Conservation (phyloP, 208 protist genomes). For the Trypanosoma rangeli region DNA sequence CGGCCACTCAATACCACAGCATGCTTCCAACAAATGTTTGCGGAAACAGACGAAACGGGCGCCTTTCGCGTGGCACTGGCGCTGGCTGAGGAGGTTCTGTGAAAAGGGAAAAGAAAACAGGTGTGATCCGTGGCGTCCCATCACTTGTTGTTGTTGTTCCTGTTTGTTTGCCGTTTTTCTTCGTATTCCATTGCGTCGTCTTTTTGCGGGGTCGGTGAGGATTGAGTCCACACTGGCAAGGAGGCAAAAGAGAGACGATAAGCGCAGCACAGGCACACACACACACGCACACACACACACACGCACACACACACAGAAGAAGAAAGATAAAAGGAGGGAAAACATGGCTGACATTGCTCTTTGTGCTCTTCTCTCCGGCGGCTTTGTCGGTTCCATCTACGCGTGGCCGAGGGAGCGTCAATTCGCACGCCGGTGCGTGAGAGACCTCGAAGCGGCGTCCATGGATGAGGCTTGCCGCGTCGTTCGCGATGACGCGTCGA, state of each 20-base stretch:
- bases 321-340: neutral
- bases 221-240: too few relatives aligned
- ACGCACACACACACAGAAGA: neutral
- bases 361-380: conserved; percentile 28
- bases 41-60: conserved; percentile 41
- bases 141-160: conserved; percentile 2
- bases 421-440: conserved; percentile 29
- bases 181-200: neutral
- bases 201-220: too few relatives aligned
- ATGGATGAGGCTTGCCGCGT: conserved; percentile 31
- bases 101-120: conserved; percentile 8
- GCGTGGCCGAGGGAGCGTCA: conserved; percentile 48
- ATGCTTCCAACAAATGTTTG: conserved; percentile 80
- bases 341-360: conserved; percentile 36
- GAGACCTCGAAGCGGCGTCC: conserved; percentile 39
- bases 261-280: too few relatives aligned
- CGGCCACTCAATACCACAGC: conserved; percentile 59
- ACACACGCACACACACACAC: conserved; percentile 1
- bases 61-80: conserved; percentile 57
- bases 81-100: conserved; percentile 70
- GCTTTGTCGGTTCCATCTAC: conserved; percentile 69
- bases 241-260: too few relatives aligned
- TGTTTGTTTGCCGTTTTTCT: conserved; percentile 1
- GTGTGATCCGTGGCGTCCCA: neutral
- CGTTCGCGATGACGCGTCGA: conserved; percentile 39